Base-by-base conservation (phyloP, 495 filamentous ascomycete genomes). In the Cairneyella variabilis region DNA sequence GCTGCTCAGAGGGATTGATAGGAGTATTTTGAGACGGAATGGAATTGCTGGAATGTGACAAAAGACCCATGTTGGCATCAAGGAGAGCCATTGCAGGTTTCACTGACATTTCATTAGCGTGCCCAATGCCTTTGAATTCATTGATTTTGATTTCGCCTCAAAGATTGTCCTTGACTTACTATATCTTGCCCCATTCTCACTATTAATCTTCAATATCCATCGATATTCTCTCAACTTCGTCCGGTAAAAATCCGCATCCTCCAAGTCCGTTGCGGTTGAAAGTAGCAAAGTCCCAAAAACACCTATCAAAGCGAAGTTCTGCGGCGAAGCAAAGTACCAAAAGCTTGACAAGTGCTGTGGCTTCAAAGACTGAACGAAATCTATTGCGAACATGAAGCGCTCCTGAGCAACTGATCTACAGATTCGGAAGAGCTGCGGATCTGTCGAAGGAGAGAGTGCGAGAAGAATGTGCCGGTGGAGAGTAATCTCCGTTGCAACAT, bases 201-300 rank as follows among this genome's bases (percentile, higher is more conserved):
- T 83, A 69, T 84, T 90, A 39, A 97, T 91, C 34, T 83, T 85
- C 60, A 98, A 73, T 1, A 90, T 97, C 93, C 93, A 98, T 44
- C 89, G 76, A 66, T 95, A 96, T 71, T 98, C 93, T 57, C 83
- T 82, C 11, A 97, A 74, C 4, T 93, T 76, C 2, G 84, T 76
- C 21, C 85, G 82, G 69, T 98, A 98, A 75, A 95, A 97, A 11
- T 93, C 90, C 8, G 88, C 88, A 69, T 98, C 93, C 65, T 97
- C 91, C 22, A 79, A 75, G 10, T 82, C 86, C 0, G 91, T 88
- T 0, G 85, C 84, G 0, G 89, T 93, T 16, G 91, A 88, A 72
- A 88, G 88, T 0, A 98, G 78, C 4, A 97, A 77, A 2, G 76
- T 80, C 16, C 87, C 87, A 57, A 91, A 91, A 3, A 85, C 88